Evolutionary conservation across 225 moss, liverwort and hornwort genomes (phyloP).

Genomic region (Sphagnum tenellum): DNA sequence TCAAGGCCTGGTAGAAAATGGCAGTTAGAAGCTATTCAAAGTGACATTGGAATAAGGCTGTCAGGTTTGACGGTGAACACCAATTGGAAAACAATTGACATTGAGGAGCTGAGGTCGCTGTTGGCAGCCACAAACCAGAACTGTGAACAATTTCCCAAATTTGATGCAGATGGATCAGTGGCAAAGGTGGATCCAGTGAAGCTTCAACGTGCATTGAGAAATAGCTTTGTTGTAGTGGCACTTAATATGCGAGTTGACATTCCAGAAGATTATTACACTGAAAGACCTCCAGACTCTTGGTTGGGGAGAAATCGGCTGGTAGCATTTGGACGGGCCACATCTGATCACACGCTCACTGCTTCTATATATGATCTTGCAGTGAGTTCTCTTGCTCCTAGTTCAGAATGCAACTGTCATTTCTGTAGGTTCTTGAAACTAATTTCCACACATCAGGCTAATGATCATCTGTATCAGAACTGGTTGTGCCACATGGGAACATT

Average conservation of each 20-base stretch:
- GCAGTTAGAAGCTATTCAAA: conserved; percentile 2
- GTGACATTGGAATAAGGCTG: conserved; percentile 3
- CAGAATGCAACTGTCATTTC: too few species aligned
- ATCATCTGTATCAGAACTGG: neutral
- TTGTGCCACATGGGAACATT: too few species aligned
- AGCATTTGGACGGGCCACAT: conserved; percentile 83
- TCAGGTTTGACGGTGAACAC: conserved; percentile 28
- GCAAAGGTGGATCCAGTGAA: conserved; percentile 50
- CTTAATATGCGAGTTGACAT: conserved; percentile 42
- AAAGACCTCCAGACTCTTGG: conserved; percentile 12
- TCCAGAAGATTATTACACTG: conserved; percentile 33
- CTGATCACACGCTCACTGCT: conserved; percentile 76
- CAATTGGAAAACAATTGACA: conserved; percentile 44
- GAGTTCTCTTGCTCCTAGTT: neutral
- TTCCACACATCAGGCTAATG: neutral
- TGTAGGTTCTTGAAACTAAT: neutral
- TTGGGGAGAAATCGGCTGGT: conserved; percentile 25
- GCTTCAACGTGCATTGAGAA: conserved; percentile 64
- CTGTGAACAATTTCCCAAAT: conserved; percentile 66
- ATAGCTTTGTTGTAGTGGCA: conserved; percentile 74
- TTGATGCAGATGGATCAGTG: conserved; percentile 47
- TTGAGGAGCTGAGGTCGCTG: conserved; percentile 58
- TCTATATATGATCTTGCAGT: conserved; percentile 82
- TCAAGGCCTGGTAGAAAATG: neutral
- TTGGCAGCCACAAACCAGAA: conserved; percentile 63